These are phyloP conservation scores for Umbelopsis isabellina DNA, from an alignment of 192 early-diverging fungal species.

Conservation along the genomic window DNA sequence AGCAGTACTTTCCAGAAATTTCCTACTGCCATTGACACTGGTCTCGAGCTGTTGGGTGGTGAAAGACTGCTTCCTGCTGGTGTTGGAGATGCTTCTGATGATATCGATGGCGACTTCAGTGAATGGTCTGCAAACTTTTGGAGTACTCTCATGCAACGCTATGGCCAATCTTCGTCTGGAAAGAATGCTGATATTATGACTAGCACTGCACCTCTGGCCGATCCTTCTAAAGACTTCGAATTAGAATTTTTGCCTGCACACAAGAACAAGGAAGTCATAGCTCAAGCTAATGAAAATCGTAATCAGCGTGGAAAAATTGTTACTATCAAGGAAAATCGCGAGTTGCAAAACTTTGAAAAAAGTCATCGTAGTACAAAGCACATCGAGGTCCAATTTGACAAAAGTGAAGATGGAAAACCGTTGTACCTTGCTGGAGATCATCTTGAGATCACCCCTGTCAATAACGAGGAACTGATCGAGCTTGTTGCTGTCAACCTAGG, in stretches of 20 bases:
- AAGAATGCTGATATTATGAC: background rate
- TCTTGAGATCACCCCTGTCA: conserved; percentile 52
- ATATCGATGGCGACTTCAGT: conserved; percentile 37
- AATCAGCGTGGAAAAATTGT: conserved; percentile 21
- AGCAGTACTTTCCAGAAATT: conserved; percentile 56
- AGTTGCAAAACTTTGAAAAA: conserved; percentile 41
- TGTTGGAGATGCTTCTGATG: conserved; percentile 49
- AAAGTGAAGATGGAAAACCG: conserved; percentile 23
- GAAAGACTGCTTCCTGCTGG: conserved; percentile 44
- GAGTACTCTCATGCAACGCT: conserved; percentile 21
- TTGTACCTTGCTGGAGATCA: conserved; percentile 56
- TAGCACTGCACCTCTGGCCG: background rate
- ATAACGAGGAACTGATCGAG: conserved; percentile 45
- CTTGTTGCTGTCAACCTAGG: conserved; percentile 45
- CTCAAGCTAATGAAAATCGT: background rate
- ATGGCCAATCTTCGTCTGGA: conserved; percentile 18
- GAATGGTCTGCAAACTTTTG: conserved; percentile 26
- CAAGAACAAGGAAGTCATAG: background rate
- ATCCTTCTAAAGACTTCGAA: conserved; percentile 17
- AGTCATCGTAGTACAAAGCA: conserved; percentile 47
- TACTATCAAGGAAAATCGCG: conserved; percentile 35
- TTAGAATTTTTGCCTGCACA: conserved; percentile 12
- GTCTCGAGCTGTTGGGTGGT: conserved; percentile 53
- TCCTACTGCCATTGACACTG: conserved; percentile 47
- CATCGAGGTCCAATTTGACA: conserved; percentile 31